Base-by-base conservation (phyloP, 2,329 filamentous ascomycete genomes). In the Lachnellula suecica region DNA sequence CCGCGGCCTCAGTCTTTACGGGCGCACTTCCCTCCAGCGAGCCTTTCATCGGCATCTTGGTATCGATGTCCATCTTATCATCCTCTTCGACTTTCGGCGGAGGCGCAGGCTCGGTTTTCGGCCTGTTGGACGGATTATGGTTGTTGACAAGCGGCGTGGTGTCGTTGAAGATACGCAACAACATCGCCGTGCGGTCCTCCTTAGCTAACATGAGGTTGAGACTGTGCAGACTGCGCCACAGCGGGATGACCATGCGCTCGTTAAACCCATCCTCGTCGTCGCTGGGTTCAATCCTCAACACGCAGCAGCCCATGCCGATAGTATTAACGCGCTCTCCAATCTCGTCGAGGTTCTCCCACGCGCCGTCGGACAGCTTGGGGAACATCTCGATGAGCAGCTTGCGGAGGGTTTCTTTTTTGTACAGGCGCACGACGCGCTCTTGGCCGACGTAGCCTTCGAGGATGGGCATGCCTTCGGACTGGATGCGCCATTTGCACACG, bases 181-280 rank as follows among this genome's bases (percentile, higher is more conserved):
- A 75, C 90, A 97, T 95, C 1, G 94, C 94, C 22, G 85, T 87
- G 15, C 94, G 84, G 60, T 99, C 94, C 70, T 99, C 94, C 76
- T 99, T 99, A 45, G 94, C 93, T 66, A 99, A 78, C 94, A 99
- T 99, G 49, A 99, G 82, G 70, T 99, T 99, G 53, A 97, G 79
- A 19, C 88, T 93, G 63, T 92, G 86, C 56, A 96, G 82, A 68
- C 91, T 95, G 72, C 95, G 88, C 94, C 94, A 99, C 24, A 99
- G 76, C 3, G 94, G 94, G 17, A 99, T 79, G 1, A 93, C 89
- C 83, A 97, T 91, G 23, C 83, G 78, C 74, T 97, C 93, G 22
- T 73, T 70, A 56, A 85, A 86, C 42, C 80, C 83, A 62, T 85
- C 77, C 54, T 81, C 76, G 2, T 64, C 75, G 35, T 83, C 85